Conservation (phyloP, 805 yeast species). For the Ogataea minuta region DNA sequence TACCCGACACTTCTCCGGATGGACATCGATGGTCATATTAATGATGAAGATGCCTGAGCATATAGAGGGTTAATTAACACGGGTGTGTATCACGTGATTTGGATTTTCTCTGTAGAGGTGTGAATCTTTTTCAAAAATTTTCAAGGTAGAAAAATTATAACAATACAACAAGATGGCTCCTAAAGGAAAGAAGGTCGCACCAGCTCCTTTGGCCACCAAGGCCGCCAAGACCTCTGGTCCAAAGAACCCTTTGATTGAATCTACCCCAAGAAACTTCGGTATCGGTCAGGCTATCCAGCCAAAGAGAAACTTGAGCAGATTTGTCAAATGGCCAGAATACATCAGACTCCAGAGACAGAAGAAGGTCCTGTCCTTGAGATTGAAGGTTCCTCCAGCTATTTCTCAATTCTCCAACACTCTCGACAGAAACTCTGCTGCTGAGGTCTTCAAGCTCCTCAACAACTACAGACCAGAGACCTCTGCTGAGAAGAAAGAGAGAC, state of each 20-base stretch:
- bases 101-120: conserved; percentile 2
- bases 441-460: conserved; percentile 93
- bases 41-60: conserved; percentile 80
- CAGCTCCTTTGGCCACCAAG: conserved; percentile 90
- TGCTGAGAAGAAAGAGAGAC: conserved; percentile 96
- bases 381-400: conserved; percentile 96
- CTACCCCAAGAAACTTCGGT: conserved; percentile 88
- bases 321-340: conserved; percentile 97
- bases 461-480: conserved; percentile 97
- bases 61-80: conserved; percentile 4
- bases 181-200: conserved; percentile 81
- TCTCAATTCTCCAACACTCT: conserved; percentile 91
- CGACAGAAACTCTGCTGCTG: conserved; percentile 97
- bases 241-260: conserved; percentile 80
- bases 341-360: conserved; percentile 97
- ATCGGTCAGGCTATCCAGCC: conserved; percentile 92
- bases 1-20: conserved; percentile 87
- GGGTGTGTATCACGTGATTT: conserved; percentile 6
- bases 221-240: conserved; percentile 46
- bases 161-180: conserved; percentile 30
- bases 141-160: conserved; percentile 3
- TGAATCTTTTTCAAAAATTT: conserved; percentile 8
- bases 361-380: conserved; percentile 88
- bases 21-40: conserved; percentile 81
- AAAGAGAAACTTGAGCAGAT: conserved; percentile 90